These are phyloP conservation scores for Lipomyces yamanashiensis DNA, from an alignment of 805 yeast genomes.

Conservation along the genomic window DNA sequence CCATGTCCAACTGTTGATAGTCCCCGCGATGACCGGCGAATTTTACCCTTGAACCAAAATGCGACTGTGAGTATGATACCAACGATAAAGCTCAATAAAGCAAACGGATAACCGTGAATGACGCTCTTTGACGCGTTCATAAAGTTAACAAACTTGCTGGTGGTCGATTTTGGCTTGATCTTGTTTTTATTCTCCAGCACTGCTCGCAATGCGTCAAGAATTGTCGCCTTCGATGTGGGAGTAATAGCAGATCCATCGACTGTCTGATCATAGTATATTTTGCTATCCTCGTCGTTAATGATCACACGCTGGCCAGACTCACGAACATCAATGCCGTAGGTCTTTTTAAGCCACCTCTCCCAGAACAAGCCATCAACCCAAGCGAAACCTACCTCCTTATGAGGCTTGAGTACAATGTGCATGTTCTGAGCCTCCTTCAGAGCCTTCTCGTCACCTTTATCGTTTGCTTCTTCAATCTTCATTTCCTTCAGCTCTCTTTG, in stretches of 20 bases:
- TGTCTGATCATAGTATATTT: conserved; percentile 44
- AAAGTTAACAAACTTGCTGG: conserved; percentile 27
- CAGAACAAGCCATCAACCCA: conserved; percentile 47
- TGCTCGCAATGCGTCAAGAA: conserved; percentile 30
- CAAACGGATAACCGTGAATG: conserved; percentile 21
- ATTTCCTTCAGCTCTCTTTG: conserved; percentile 43
- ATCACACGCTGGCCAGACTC: conserved; percentile 40
- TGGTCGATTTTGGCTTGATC: conserved; percentile 34
- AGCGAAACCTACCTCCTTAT: conserved; percentile 43
- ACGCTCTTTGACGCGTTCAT: conserved; percentile 11
- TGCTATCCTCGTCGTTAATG: conserved; percentile 40
- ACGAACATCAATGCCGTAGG: conserved; percentile 40
- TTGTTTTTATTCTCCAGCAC: conserved; percentile 23
- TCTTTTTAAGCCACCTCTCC: conserved; percentile 44
- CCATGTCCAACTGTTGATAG: conserved; percentile 10
- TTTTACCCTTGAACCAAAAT: conserved; percentile 32
- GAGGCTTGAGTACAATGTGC: conserved; percentile 39
- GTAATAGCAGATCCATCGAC: conserved; percentile 37
- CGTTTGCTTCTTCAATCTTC: conserved; percentile 44
- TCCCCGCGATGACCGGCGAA: conserved; percentile 28
- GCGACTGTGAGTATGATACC: conserved; percentile 24
- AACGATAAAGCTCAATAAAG: conserved; percentile 18
- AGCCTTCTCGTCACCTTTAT: conserved; percentile 43
- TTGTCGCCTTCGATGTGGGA: conserved; percentile 12
- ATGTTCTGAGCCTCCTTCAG: conserved; percentile 42